Percentiles rank a stretch among this genome's conserved stretches.
Conservation (phyloP, 2,329 filamentous ascomycete genomes). For the Chaetomiaceae sp. region DNA sequence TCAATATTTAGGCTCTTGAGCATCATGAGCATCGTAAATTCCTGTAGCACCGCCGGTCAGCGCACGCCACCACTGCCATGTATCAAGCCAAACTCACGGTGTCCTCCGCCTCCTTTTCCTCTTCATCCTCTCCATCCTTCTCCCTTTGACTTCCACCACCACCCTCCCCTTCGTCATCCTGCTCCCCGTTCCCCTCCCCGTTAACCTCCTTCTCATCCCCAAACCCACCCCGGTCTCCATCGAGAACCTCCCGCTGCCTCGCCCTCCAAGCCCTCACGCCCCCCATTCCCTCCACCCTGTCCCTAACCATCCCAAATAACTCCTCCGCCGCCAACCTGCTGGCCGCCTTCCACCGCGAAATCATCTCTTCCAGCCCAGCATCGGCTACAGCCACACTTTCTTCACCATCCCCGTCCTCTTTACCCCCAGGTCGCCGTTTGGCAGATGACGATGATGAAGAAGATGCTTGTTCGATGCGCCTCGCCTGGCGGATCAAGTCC, state of each 20-base stretch:
- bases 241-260: slow-evolving; percentile 23
- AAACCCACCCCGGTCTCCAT: slow-evolving; percentile 1
- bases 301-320: slow-evolving; percentile 56
- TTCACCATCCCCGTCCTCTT: background rate
- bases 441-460: background rate
- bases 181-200: background rate
- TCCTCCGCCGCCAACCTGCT: slow-evolving; percentile 63
- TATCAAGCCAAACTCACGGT: slow-evolving; percentile 6
- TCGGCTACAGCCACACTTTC: slow-evolving; percentile 33
- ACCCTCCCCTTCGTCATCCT: slow-evolving; percentile 4
- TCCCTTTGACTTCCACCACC: slow-evolving; percentile 1
- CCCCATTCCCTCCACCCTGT: slow-evolving; percentile 48
- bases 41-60: slow-evolving; percentile 20
- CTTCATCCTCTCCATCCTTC: slow-evolving; percentile 11
- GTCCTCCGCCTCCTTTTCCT: slow-evolving; percentile 12
- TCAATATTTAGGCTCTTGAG: slow-evolving; percentile 36
- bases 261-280: slow-evolving; percentile 30
- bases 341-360: slow-evolving; percentile 57
- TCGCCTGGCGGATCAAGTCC: slow-evolving; percentile 43
- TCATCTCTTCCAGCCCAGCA: slow-evolving; percentile 51
- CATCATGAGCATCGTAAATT: slow-evolving; percentile 39
- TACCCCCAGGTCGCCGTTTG: no score
- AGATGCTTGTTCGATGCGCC: slow-evolving; percentile 43
- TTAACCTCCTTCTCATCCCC: slow-evolving; percentile 6
- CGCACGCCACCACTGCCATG: background rate